phyloP scores from a whole-genome alignment of 305 asterid species.

The Coffea humblotiana region DNA sequence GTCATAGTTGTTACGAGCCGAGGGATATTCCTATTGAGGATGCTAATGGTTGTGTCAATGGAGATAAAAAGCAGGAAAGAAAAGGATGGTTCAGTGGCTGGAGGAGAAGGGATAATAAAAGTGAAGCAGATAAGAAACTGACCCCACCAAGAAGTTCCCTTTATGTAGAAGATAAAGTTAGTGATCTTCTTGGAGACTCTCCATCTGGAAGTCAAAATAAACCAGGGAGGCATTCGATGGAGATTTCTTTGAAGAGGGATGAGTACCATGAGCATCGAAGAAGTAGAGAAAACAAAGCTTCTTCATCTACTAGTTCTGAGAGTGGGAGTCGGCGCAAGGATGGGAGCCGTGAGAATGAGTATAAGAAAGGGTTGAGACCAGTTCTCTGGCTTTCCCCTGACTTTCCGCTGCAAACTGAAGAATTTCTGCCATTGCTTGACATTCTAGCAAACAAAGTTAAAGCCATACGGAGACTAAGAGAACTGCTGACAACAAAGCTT shows the following conservation, averaged over 20 bases:
- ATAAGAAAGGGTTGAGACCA: slow-evolving; percentile 98
- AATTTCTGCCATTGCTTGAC: slow-evolving; percentile 91
- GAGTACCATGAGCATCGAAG: slow-evolving; percentile 63
- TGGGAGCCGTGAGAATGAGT: slow-evolving; percentile 71
- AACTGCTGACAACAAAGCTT: slow-evolving; percentile 82
- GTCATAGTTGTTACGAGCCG: slow-evolving; percentile 79
- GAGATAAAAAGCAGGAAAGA: slow-evolving; percentile 64
- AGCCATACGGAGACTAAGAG: slow-evolving; percentile 85
- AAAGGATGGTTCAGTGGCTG: slow-evolving; percentile 88
- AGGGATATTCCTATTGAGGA: slow-evolving; percentile 76
- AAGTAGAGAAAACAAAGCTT: slow-evolving; percentile 58
- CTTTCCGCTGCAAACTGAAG: slow-evolving; percentile 83
- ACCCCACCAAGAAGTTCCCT: slow-evolving; percentile 71
- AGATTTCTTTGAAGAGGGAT: slow-evolving; percentile 70
- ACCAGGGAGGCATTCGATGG: slow-evolving; percentile 74
- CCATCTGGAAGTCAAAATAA: slow-evolving; percentile 48
- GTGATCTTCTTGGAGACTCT: slow-evolving; percentile 66
- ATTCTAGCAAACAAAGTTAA: slow-evolving; percentile 95
- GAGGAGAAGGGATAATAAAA: slow-evolving; percentile 75
- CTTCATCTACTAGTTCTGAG: slow-evolving; percentile 53
- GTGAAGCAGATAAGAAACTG: slow-evolving; percentile 49
- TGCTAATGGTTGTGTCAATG: slow-evolving; percentile 45
- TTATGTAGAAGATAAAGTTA: slow-evolving; percentile 59
- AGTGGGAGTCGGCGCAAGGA: slow-evolving; percentile 57
- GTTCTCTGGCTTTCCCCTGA: slow-evolving; percentile 93